Percentiles rank a stretch among this genome's conserved stretches.
phyloP scores from a whole-genome alignment of 768 basidiomycete species.

The Porpolomopsis calyptriformis region DNA sequence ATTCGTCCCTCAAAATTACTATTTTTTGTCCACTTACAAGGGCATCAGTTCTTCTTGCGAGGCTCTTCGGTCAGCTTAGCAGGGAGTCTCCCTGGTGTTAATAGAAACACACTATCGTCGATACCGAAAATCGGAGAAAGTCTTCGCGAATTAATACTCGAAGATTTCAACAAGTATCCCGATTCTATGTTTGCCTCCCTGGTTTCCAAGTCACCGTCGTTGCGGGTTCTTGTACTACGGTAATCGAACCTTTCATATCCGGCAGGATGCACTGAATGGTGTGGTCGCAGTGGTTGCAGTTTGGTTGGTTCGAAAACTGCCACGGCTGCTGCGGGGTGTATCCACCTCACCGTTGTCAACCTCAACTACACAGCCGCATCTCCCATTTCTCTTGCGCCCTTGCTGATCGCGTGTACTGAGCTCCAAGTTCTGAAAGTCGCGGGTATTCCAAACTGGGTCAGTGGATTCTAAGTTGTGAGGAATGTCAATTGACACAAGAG shows the following conservation, averaged over 20 bases:
- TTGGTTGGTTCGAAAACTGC: conserved; percentile 44
- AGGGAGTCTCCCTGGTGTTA: conserved; percentile 42
- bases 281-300: conserved; percentile 41
- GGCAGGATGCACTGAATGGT: background rate
- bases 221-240: conserved; percentile 46
- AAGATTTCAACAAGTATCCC: conserved; percentile 39
- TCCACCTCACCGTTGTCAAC: conserved; percentile 37
- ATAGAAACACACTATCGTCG: conserved; percentile 36
- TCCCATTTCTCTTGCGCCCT: conserved; percentile 34
- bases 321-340: conserved; percentile 34
- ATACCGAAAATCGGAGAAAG: conserved; percentile 26
- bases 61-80: conserved; percentile 40
- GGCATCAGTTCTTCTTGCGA: conserved; percentile 44
- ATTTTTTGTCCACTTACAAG: background rate
- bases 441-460: conserved; percentile 51
- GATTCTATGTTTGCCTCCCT: conserved; percentile 43
- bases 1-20: background rate
- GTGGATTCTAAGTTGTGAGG: conserved; percentile 11
- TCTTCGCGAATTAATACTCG: conserved; percentile 40
- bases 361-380: conserved; percentile 50
- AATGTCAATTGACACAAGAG: background rate
- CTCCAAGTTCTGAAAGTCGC: conserved; percentile 54
- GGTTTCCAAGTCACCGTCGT: conserved; percentile 31
- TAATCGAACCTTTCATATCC: conserved; percentile 16
- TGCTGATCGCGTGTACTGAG: conserved; percentile 27